Percentiles rank a stretch among this genome's conserved stretches.
phyloP scores from a whole-genome alignment of 139 green algal species.

The Marvania coccoides region DNA sequence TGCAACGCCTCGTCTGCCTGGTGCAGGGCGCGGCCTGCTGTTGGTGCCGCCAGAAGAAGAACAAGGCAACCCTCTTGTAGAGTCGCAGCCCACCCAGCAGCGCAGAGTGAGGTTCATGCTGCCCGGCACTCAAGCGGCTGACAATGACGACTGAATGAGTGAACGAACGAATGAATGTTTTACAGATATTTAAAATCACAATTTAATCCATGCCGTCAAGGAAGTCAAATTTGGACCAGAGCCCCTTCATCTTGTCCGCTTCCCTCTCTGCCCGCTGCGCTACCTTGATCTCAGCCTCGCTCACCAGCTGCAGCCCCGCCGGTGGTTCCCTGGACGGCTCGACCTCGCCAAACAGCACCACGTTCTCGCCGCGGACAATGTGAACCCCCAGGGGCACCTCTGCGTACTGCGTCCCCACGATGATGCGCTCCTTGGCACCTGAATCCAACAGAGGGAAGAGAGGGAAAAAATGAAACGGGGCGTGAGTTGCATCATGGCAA shows the following conservation, averaged over 20 bases:
- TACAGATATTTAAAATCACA: too few species aligned
- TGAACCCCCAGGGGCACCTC: constrained; percentile 37
- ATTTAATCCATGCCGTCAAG: too few species aligned
- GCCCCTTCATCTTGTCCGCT: constrained; percentile 54
- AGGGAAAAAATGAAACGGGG: too few species aligned
- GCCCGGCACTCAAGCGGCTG: background rate
- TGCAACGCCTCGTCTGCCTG: background rate
- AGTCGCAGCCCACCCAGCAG: background rate
- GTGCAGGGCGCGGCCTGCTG: background rate
- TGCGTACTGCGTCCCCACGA: constrained; percentile 58
- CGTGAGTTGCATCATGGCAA: background rate
- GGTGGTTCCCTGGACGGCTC: constrained; percentile 46
- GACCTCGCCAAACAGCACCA: constrained; percentile 70
- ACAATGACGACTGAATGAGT: too few species aligned
- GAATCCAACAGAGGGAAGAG: too few species aligned
- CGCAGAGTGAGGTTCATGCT: background rate
- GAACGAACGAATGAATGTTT: too few species aligned
- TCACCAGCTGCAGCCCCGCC: constrained; percentile 25
- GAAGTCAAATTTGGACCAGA: constrained; percentile 61
- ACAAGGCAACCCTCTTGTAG: background rate
- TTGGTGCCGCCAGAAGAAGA: too few species aligned
- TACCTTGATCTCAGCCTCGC: constrained; percentile 48
- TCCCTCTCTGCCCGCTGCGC: constrained; percentile 65
- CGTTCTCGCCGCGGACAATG: constrained; percentile 69
- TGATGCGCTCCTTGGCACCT: constrained; percentile 58